Evolutionary conservation across 2,329 filamentous ascomycete species (phyloP), one percentile per base, ranked within the genome.

Genomic region (Ophiostoma ulmi): DNA sequence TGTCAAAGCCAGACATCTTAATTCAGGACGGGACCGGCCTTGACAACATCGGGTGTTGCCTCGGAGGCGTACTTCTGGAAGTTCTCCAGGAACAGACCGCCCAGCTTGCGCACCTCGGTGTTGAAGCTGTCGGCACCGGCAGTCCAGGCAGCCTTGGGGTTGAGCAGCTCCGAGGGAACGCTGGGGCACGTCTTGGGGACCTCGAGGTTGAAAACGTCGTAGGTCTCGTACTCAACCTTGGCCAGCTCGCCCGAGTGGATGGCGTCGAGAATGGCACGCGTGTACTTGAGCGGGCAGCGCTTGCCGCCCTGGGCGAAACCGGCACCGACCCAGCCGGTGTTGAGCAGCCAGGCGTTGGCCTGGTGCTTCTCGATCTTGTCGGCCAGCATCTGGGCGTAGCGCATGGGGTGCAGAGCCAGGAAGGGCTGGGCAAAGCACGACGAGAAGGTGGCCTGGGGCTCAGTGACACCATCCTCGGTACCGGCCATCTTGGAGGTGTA

Each of bases 401-500:
- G 91, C 95, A 99, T 99, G 77, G 95, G 95, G 87, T 99, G 95
- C 72, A 99, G 90, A 61, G 95, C 95, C 77, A 99, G 86, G 93
- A 99, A 99, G 73, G 95, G 95, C 84, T 99, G 95, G 71, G 95
- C 95, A 83, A 99, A 99, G 89, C 95, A 99, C 69, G 94, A 96
- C 36, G 94, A 98, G 89, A 99, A 99, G 78, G 95, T 99, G 35
- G 95, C 95, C 83, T 98, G 93, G 75, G 95, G 95, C 84, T 99
- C 95, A 11, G 92, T 96, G 75, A 99, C 89, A 78, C 95, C 95
- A 75, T 97, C 93, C 84, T 99, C 95, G 44, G 95, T 99, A 78
- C 95, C 95, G 75, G 95, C 95, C 95, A 99, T 99, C 90, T 99
- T 99, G 79, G 94, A 98, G 74, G 95, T 99, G 87, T 99, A 99